Evolutionary conservation across 106 monocot genomes (phyloP).

Genomic region (Dactylorhiza incarnata): DNA sequence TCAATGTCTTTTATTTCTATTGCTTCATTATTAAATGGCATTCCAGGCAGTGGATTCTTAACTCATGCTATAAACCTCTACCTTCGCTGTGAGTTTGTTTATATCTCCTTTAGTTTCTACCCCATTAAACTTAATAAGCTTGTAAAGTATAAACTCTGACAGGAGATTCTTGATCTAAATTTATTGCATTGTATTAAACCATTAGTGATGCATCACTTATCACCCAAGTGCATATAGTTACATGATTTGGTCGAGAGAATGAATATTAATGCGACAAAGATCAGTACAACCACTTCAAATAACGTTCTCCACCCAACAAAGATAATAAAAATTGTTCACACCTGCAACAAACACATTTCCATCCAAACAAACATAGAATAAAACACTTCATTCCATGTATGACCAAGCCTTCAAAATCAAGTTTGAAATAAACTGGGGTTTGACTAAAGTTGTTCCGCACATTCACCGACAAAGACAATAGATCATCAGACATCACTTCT

Average conservation of each 20-base stretch:
- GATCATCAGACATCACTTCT: too few relatives aligned
- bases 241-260: neutral
- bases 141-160: neutral
- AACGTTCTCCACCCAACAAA: too few relatives aligned
- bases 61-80: constrained; percentile 82
- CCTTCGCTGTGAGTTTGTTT: constrained; percentile 59
- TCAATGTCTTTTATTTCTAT: constrained; percentile 77
- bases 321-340: too few relatives aligned
- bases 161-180: neutral
- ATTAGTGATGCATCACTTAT: neutral
- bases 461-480: too few relatives aligned
- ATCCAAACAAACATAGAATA: too few relatives aligned
- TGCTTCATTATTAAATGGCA: constrained; percentile 53
- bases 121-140: neutral
- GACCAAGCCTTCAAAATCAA: too few relatives aligned
- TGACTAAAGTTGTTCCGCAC: too few relatives aligned
- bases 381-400: too few relatives aligned
- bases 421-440: too few relatives aligned
- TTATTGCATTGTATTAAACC: neutral
- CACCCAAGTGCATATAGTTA: neutral
- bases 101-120: neutral
- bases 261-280: neutral
- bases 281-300: neutral
- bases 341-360: too few relatives aligned
- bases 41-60: constrained; percentile 62